A percentile compares a stretch with the other conserved stretches of the same genome.
These are phyloP conservation scores for Laguncularia racemosa DNA, from an alignment of 345 rosid genomes.

Conservation along the genomic window DNA sequence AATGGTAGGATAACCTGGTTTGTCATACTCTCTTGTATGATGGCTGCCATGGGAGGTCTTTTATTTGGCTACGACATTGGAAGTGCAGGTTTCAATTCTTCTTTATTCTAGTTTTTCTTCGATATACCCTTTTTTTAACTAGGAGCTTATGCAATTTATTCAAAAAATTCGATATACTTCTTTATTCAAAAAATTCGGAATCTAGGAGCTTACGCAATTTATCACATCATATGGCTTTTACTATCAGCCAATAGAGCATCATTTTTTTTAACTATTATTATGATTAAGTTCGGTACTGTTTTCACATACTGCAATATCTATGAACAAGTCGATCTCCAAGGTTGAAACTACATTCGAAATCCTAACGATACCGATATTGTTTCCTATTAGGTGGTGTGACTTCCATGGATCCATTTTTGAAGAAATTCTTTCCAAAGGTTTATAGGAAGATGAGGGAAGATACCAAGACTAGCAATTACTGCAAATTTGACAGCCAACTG, in stretches of 20 bases:
- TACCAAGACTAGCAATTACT: conserved; percentile 46
- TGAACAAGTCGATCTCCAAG: too few species aligned
- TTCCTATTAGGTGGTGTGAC: conserved; percentile 60
- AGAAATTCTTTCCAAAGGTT: conserved; percentile 50
- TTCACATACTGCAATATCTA: too few species aligned
- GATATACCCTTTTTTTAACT: too few species aligned
- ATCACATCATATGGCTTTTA: too few species aligned
- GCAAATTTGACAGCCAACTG: conserved; percentile 65
- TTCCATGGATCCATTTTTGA: conserved; percentile 64
- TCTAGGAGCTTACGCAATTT: background rate
- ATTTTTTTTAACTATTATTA: too few species aligned
- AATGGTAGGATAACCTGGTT: conserved; percentile 51
- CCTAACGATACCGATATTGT: background rate
- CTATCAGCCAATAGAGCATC: too few species aligned
- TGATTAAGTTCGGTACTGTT: too few species aligned
- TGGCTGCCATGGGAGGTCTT: conserved; percentile 91
- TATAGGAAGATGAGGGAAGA: conserved; percentile 43
- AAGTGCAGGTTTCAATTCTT: conserved; percentile 40
- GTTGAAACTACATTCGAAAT: background rate
- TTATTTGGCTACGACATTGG: conserved; percentile 90
- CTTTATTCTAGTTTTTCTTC: too few species aligned
- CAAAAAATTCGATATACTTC: too few species aligned
- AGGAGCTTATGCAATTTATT: too few species aligned
- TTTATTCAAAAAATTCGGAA: too few species aligned
- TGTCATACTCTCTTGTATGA: conserved; percentile 61